Conservation (phyloP, 2,329 filamentous ascomycete species). For the Microcyclospora tardicrescens region DNA sequence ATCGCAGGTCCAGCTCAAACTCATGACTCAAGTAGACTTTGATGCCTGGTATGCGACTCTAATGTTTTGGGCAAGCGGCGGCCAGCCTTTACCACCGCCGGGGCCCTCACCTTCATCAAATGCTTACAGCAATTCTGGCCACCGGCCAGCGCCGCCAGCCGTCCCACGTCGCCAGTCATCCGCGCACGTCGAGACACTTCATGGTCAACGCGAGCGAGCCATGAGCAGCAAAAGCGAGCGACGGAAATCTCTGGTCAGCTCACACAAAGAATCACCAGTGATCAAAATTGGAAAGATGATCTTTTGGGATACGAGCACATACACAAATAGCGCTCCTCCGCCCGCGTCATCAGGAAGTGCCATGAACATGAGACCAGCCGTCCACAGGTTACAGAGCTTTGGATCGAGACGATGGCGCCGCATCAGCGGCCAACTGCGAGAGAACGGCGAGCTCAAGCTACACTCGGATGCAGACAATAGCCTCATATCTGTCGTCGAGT, state of each 20-base stretch:
- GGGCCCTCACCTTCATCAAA: conserved; percentile 44
- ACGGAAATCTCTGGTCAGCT: conserved; percentile 34
- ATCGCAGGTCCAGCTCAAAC: conserved; percentile 52
- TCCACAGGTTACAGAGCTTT: conserved; percentile 43
- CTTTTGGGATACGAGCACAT: conserved; percentile 64
- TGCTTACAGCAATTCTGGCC: conserved; percentile 20
- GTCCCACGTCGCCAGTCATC: conserved; percentile 9
- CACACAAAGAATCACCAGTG: conserved; percentile 61
- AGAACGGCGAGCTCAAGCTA: conserved; percentile 88
- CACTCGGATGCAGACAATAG: conserved; percentile 74
- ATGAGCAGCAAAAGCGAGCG: conserved; percentile 22
- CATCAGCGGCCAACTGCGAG: conserved; percentile 85
- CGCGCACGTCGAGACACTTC: neutral
- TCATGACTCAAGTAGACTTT: conserved; percentile 51
- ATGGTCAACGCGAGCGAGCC: conserved; percentile 10
- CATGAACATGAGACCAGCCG: conserved; percentile 30
- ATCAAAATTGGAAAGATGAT: conserved; percentile 68
- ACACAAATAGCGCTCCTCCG: conserved; percentile 29
- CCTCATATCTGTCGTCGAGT: conserved; percentile 68
- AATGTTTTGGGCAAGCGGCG: conserved; percentile 54
- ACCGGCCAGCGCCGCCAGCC: conserved; percentile 2
- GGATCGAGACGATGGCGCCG: conserved; percentile 62
- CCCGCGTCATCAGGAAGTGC: conserved; percentile 6
- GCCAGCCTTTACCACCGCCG: conserved; percentile 19
- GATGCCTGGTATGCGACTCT: conserved; percentile 71